A percentile compares a stretch with the other conserved stretches of the same genome.
These are phyloP conservation scores for Leccinum griseonigrum DNA, from an alignment of 1,284 basidiomycete species.

Conservation along the genomic window DNA sequence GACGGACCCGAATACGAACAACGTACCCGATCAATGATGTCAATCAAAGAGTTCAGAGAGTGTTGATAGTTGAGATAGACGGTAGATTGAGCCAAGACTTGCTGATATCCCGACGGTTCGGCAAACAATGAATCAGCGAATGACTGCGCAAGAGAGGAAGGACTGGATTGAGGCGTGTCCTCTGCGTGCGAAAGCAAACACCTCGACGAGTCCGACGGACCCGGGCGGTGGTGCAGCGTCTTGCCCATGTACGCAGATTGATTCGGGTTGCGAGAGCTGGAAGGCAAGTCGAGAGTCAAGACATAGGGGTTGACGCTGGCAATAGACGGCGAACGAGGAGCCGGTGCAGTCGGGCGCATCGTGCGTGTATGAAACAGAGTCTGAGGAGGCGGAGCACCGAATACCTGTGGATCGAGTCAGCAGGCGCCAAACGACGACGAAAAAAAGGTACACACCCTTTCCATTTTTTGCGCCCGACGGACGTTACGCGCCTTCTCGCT, in stretches of 20 bases:
- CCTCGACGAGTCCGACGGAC: conserved; percentile 56
- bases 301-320: conserved; percentile 16
- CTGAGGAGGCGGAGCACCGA: conserved; percentile 75
- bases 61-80: conserved; percentile 75
- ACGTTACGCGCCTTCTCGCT: conserved; percentile 76
- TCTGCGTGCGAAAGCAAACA: conserved; percentile 40
- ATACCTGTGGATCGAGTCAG: conserved; percentile 49
- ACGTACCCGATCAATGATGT: conserved; percentile 73
- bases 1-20: background rate
- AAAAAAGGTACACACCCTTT: conserved; percentile 53
- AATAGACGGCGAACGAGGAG: conserved; percentile 24
- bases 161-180: conserved; percentile 21
- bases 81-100: conserved; percentile 36
- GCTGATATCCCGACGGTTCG: conserved; percentile 16
- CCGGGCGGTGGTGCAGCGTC: conserved; percentile 41
- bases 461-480: conserved; percentile 77
- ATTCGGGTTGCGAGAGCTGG: conserved; percentile 42
- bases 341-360: conserved; percentile 19
- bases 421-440: conserved; percentile 1
- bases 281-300: conserved; percentile 22
- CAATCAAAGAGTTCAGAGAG: conserved; percentile 70
- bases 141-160: conserved; percentile 20
- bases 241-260: conserved; percentile 48
- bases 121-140: conserved; percentile 19
- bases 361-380: conserved; percentile 65